phyloP scores from a whole-genome alignment of 331 rosid species.

The Stylosanthes scabra region DNA sequence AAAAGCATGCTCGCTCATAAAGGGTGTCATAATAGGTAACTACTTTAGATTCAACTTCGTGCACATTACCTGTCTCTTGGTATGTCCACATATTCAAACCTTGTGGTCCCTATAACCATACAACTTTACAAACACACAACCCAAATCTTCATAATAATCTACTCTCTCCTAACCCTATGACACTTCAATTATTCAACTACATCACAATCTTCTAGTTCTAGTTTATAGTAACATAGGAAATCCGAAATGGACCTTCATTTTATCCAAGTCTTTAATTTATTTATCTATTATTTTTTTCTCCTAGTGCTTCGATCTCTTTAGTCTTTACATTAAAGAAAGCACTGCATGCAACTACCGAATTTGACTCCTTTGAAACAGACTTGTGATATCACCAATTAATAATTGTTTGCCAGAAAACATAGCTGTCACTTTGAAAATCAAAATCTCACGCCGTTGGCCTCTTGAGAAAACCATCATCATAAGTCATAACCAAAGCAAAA shows the following conservation, averaged over 20 bases:
- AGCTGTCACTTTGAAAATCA: constrained; percentile 48
- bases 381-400: constrained; percentile 31
- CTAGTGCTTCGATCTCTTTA: no score
- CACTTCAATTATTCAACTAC: constrained; percentile 2
- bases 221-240: background rate
- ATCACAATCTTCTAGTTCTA: constrained; percentile 15
- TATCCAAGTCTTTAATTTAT: background rate
- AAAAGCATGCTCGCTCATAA: constrained; percentile 18
- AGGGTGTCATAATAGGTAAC: constrained; percentile 9
- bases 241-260: background rate
- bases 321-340: background rate
- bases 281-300: background rate
- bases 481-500: constrained; percentile 23
- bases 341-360: constrained; percentile 7
- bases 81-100: background rate
- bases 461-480: constrained; percentile 43
- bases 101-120: constrained; percentile 21
- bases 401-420: constrained; percentile 30
- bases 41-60: background rate
- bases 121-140: background rate
- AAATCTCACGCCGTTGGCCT: constrained; percentile 26
- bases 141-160: background rate
- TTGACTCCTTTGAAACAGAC: constrained; percentile 22
- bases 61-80: constrained; percentile 9
- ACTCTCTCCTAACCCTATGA: background rate